Evolutionary conservation across 1,284 basidiomycete species (phyloP).

Genomic region (Bondarzewia mesenterica): DNA sequence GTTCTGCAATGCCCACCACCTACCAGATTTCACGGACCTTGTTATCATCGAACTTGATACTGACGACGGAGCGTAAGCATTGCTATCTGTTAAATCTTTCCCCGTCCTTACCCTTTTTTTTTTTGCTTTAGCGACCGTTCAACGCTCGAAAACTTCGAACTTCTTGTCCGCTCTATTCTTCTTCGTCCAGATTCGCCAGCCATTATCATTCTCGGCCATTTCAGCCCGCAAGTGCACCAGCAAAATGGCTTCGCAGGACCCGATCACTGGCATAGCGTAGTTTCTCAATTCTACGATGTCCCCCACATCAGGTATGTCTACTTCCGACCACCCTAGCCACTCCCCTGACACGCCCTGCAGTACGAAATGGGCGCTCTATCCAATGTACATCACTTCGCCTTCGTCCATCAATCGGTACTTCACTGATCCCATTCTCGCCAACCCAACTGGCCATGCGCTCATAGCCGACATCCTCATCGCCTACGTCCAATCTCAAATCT

Average conservation of each 20-base stretch:
- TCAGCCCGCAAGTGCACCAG: conserved; percentile 75
- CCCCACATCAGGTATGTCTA: conserved; percentile 67
- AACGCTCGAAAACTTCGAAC: conserved; percentile 80
- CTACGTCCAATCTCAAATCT: conserved; percentile 85
- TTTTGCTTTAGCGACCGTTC: conserved; percentile 47
- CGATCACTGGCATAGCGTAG: conserved; percentile 79
- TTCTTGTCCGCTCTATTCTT: conserved; percentile 84
- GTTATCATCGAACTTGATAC: conserved; percentile 90
- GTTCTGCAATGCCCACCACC: conserved; percentile 84
- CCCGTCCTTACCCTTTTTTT: conserved; percentile 22
- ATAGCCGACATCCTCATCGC: conserved; percentile 80
- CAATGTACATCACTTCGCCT: conserved; percentile 74
- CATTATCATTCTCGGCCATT: conserved; percentile 86
- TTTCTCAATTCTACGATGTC: conserved; percentile 93
- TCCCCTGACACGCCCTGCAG: conserved; percentile 25
- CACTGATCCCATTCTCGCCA: conserved; percentile 80
- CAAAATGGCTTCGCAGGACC: conserved; percentile 80
- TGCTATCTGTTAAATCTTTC: too few species aligned
- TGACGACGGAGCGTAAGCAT: conserved; percentile 75
- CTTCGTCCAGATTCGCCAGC: conserved; percentile 84
- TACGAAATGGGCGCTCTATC: conserved; percentile 76
- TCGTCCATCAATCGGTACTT: conserved; percentile 66
- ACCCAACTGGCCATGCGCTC: conserved; percentile 70
- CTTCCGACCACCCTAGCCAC: neutral
- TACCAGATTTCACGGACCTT: conserved; percentile 87